Conservation (phyloP, 2,329 filamentous ascomycete species). For the Leptographium lundbergii region DNA sequence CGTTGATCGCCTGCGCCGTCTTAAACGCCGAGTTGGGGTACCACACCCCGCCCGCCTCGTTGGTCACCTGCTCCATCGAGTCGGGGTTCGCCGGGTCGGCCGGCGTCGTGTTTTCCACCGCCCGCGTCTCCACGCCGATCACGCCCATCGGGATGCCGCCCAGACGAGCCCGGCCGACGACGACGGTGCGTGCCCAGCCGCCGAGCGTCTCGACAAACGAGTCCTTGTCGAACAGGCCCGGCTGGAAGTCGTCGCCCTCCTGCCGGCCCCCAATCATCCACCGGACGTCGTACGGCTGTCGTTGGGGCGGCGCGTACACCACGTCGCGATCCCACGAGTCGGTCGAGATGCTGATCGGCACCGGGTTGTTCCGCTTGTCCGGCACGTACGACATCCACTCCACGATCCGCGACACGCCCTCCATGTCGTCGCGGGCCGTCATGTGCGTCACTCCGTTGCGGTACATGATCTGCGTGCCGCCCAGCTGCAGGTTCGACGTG, state of each 20-base stretch:
- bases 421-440: conserved; percentile 95
- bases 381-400: conserved; percentile 97
- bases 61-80: conserved; percentile 88
- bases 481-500: conserved; percentile 96
- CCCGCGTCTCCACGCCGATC: conserved; percentile 89
- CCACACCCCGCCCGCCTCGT: conserved; percentile 97
- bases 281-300: conserved; percentile 82
- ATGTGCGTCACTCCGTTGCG: conserved; percentile 99
- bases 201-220: conserved; percentile 95
- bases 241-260: conserved; percentile 72
- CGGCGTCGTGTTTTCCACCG: conserved; percentile 91
- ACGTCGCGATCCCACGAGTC: conserved; percentile 93
- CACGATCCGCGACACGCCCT: conserved; percentile 93
- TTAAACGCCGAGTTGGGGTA: conserved; percentile 99
- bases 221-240: conserved; percentile 89
- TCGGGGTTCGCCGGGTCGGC: conserved; percentile 97
- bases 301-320: conserved; percentile 67
- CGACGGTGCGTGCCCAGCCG: conserved; percentile 93
- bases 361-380: conserved; percentile 83
- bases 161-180: conserved; percentile 89
- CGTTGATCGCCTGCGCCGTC: conserved; percentile 95
- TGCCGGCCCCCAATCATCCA: conserved; percentile 86
- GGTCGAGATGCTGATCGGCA: conserved; percentile 77
- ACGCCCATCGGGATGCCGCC: conserved; percentile 98
- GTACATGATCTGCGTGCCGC: conserved; percentile 99